Evolutionary conservation across 2,329 filamentous ascomycete genomes (phyloP), one percentile per base, ranked within the genome.

Genomic region (Aspergillus piperis): DNA sequence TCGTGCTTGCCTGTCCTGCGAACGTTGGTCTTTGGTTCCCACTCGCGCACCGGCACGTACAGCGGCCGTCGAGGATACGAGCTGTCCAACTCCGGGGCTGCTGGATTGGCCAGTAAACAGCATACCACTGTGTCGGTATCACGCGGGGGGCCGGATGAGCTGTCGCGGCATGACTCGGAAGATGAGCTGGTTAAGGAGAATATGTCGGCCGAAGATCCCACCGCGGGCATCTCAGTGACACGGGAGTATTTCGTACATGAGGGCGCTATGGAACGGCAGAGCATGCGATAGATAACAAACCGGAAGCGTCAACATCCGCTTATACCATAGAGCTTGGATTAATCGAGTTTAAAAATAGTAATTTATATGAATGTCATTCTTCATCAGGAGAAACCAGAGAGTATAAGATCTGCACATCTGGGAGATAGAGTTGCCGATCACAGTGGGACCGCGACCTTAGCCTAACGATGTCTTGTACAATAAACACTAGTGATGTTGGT

Each of bases 1-100:
- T 64, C 63, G 10, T 66, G 61, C 44, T 54, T 66, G 55, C 61
- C 60, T 57, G 54, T 65, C 55, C 53, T 63, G n/a, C 59, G 59
- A 48, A 59, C 61, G 42, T 69, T 73, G 1, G 70, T 74, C 42
- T 70, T 68, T 53, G 64, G 65, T 27, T 65, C 64, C 4, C 59
- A 61, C 36, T 67, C 66, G 6, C 65, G 66, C 38, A 64, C 53
- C 10, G 66, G 64, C 36, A 66, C 65, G 4, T 67, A 66, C 48
- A 64, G 62, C 53, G 54, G 57, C 15, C 61, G 58, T 8, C 64
- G 62, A 10, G 64, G 62, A 7, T 67, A 67, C 52, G 65, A 66
- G 44, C 61, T 66, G 19, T 67, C 65, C 2, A 52, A 50, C 19
- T 65, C 65, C 5, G 62, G 57, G n/a, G 25, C 17, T 39, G 36